phyloP scores from a whole-genome alignment of 192 early-diverging fungal species.

The Diversispora epigaea region DNA sequence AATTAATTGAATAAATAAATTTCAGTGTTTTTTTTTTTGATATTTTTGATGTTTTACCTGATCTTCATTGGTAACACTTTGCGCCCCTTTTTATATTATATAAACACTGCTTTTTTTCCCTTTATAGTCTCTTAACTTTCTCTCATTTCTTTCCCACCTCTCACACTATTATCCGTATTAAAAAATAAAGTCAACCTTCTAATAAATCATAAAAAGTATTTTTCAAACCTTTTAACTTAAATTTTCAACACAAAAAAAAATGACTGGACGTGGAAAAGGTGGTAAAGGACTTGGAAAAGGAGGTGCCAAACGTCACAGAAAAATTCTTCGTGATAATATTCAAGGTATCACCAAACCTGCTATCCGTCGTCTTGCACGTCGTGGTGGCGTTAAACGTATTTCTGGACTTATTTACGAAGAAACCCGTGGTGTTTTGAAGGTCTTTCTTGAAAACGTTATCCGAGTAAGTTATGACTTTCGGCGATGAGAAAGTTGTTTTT shows the following conservation, averaged over 20 bases:
- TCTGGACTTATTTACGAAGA: constrained; percentile 98
- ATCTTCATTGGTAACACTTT: no score
- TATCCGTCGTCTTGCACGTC: constrained; percentile 96
- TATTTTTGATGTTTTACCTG: no score
- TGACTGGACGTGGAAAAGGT: constrained; percentile 92
- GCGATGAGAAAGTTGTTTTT: background rate
- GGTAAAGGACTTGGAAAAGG: constrained; percentile 93
- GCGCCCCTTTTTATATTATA: no score
- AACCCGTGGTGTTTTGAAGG: constrained; percentile 95
- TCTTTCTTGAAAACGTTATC: constrained; percentile 99
- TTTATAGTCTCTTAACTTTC: no score
- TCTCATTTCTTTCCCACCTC: no score
- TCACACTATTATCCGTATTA: no score
- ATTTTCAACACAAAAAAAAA: constrained; percentile 39
- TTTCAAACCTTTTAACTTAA: no score
- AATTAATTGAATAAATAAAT: no score
- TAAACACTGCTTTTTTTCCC: no score
- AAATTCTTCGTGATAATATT: constrained; percentile 90
- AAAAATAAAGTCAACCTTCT: no score
- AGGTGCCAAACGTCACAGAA: constrained; percentile 91
- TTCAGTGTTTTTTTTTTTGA: no score
- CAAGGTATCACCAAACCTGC: constrained; percentile 42
- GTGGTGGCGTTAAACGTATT: constrained; percentile 99
- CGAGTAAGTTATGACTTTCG: constrained; percentile 41
- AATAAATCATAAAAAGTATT: no score